Evolutionary conservation across 2,329 filamentous ascomycete genomes (phyloP).

Genomic region (Aciculosporium take): DNA sequence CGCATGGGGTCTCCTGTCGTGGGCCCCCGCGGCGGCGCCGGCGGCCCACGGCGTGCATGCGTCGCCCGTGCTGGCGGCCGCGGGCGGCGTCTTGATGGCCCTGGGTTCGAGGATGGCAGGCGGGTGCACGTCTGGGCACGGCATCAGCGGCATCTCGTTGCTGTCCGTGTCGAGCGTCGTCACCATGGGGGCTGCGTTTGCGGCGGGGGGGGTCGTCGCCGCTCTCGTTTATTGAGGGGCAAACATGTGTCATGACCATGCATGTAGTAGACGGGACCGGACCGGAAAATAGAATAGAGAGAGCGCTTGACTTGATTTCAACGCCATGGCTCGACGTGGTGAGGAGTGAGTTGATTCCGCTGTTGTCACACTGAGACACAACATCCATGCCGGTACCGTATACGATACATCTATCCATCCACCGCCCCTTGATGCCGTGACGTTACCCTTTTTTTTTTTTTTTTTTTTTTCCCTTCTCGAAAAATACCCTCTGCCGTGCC

Average conservation of each 20-base stretch:
- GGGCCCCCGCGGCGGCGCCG: slow-evolving; percentile 15
- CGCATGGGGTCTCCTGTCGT: slow-evolving; percentile 24
- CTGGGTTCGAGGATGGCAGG: slow-evolving; percentile 48
- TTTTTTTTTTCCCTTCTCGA: too few relatives aligned
- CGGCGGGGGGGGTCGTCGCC: slow-evolving; percentile 25
- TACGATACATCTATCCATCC: too few relatives aligned
- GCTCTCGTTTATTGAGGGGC: slow-evolving; percentile 14
- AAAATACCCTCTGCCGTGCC: too few relatives aligned
- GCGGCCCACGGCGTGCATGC: slow-evolving; percentile 20
- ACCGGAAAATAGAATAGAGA: too few relatives aligned
- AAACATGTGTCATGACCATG: not conserved
- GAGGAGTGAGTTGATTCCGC: too few relatives aligned
- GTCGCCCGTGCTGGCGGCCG: slow-evolving; percentile 24
- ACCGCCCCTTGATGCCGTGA: too few relatives aligned
- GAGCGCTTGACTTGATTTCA: too few relatives aligned
- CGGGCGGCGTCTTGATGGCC: slow-evolving; percentile 43
- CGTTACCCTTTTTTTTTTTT: too few relatives aligned
- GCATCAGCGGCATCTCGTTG: slow-evolving; percentile 51
- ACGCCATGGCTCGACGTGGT: too few relatives aligned
- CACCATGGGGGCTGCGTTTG: slow-evolving; percentile 45
- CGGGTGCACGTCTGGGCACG: slow-evolving; percentile 56
- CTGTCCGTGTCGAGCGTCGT: slow-evolving; percentile 48
- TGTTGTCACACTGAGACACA: too few relatives aligned
- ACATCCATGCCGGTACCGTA: too few relatives aligned
- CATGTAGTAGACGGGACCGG: not conserved